These are phyloP conservation scores for Cicer chorassanicum DNA, from an alignment of 306 rosid genomes.

Conservation along the genomic window DNA sequence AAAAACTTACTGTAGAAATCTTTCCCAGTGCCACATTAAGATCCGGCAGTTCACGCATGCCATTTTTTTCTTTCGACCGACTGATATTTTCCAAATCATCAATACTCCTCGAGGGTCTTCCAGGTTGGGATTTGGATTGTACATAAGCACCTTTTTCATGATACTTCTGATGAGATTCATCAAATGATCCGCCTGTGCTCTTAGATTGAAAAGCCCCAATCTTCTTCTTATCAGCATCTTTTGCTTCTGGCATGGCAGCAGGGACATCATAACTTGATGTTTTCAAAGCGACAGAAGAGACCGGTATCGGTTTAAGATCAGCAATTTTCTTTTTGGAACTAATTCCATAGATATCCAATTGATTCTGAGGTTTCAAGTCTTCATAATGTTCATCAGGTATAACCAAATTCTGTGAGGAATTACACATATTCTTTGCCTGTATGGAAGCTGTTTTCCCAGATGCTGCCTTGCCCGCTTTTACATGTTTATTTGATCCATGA, in stretches of 20 bases:
- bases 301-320: constrained; percentile 59
- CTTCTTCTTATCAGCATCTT: constrained; percentile 72
- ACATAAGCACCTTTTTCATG: constrained; percentile 66
- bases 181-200: constrained; percentile 60
- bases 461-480: constrained; percentile 68
- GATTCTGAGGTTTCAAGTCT: constrained; percentile 61
- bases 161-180: constrained; percentile 60
- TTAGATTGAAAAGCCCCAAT: constrained; percentile 62
- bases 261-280: constrained; percentile 62
- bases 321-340: constrained; percentile 64
- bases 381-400: constrained; percentile 57
- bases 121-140: constrained; percentile 70
- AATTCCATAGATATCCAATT: constrained; percentile 55
- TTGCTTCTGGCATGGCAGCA: constrained; percentile 55
- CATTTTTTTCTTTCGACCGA: constrained; percentile 70
- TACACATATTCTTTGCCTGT: constrained; percentile 56
- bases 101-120: constrained; percentile 53
- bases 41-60: constrained; percentile 66
- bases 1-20: constrained; percentile 66
- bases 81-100: constrained; percentile 60
- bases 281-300: constrained; percentile 64
- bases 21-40: constrained; percentile 66
- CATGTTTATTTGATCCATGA: constrained; percentile 62
- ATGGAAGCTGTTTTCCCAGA: constrained; percentile 60
- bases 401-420: constrained; percentile 56